These are phyloP conservation scores for Annona cherimola DNA, from an alignment of 164 flowering plant genomes.

Conservation along the genomic window DNA sequence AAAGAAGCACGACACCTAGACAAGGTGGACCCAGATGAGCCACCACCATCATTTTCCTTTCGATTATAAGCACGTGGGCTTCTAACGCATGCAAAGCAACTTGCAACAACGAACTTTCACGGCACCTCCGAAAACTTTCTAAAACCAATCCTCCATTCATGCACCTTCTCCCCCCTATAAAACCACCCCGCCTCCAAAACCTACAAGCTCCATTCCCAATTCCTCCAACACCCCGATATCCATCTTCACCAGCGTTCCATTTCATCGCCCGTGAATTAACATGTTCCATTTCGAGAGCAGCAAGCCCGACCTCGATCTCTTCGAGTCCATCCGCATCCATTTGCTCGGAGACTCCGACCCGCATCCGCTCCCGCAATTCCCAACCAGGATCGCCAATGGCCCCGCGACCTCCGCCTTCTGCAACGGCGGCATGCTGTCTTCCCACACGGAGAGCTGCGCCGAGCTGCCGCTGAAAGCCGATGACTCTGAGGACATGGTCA, in stretches of 20 bases:
- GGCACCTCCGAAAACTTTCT: no score
- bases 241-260: neutral
- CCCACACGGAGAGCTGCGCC: conserved; percentile 69
- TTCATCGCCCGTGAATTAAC: neutral
- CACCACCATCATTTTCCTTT: no score
- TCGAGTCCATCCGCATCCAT: conserved; percentile 50
- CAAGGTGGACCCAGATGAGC: no score
- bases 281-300: conserved; percentile 13
- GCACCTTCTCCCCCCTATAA: neutral
- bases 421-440: conserved; percentile 35
- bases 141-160: neutral
- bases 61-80: no score
- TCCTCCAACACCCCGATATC: neutral
- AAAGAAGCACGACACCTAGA: no score
- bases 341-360: conserved; percentile 39
- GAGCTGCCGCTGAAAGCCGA: conserved; percentile 68
- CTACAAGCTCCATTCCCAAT: neutral
- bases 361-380: neutral
- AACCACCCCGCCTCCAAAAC: neutral
- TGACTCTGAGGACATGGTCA: conserved; percentile 84
- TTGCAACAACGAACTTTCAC: no score
- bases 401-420: conserved; percentile 43
- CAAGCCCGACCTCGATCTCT: conserved; percentile 32
- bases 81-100: no score
- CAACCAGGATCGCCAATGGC: neutral